Base-by-base conservation (phyloP, 129 eudicot species). In the Rutidosis leptorrhynchoides region DNA sequence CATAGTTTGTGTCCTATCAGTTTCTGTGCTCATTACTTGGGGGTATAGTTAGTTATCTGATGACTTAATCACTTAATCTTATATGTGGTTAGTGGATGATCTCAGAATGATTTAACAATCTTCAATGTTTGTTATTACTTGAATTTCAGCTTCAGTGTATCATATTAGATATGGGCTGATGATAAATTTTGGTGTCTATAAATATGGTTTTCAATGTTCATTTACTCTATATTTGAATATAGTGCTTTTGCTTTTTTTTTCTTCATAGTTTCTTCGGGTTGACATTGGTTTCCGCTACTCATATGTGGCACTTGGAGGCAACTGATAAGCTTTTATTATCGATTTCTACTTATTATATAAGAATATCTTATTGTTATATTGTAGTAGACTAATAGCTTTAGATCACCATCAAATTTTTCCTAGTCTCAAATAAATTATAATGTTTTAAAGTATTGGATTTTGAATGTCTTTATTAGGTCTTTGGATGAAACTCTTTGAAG, bases 401-500 rank as follows among this genome's bases (percentile, higher is more conserved):
- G 29, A 59, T 20, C 23, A 7, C 37, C 68, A 60, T 71, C 46
- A 43, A 26, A 27, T 20, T 17, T 21, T 46, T 66, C 5, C 6
- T 6, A 0, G 23, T 70, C 29, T 56, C 43, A 26, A 26, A 1
- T 57, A 1, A n/a, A 3, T 40, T 25, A 71, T 53, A n/a, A 19
- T 70, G 48, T 24, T 45, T 58, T 29, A 15, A n/a, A 69, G 43
- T 56, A 25, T n/a, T 9, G 25, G 5, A 43, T 11, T 46, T 54
- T 55, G 53, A 6, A 69, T 12, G 19, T 57, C 20, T 57, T 70
- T 60, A 28, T 21, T 28, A 45, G 45, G 23, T 51, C 43, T 46
- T 15, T 60, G 57, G 35, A 45, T 46, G 16, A 28, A 49, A 67
- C 32, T 1, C 29, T 45, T 59, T 46, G 25, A 22, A 17, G n/a